Conservation (phyloP, 805 yeast genomes). For the Metschnikowia henanensis region DNA sequence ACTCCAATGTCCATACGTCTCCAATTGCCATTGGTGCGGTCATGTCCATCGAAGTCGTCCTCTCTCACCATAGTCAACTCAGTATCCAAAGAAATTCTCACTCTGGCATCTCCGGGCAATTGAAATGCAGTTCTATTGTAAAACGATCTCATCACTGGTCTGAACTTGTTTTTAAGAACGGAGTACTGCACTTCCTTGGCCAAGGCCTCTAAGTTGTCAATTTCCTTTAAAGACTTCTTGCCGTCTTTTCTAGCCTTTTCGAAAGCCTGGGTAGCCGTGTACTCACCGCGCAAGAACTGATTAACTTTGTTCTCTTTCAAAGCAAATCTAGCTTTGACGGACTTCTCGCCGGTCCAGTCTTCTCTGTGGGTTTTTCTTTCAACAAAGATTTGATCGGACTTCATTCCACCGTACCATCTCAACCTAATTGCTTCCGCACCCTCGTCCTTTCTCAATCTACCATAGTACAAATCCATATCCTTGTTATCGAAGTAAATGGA, state of each 20-base stretch:
- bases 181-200: constrained; percentile 94
- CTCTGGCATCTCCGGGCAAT: constrained; percentile 98
- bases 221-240: constrained; percentile 81
- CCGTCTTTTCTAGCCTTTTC: constrained; percentile 93
- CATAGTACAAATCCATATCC: constrained; percentile 87
- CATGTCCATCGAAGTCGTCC: constrained; percentile 91
- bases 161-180: constrained; percentile 73
- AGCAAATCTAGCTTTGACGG: constrained; percentile 97
- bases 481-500: constrained; percentile 94
- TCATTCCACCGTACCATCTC: constrained; percentile 99
- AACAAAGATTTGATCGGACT: constrained; percentile 85
- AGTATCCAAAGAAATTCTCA: constrained; percentile 96
- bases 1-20: constrained; percentile 98
- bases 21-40: constrained; percentile 93
- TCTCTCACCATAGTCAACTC: constrained; percentile 98
- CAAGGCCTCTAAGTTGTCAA: constrained; percentile 87
- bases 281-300: constrained; percentile 77
- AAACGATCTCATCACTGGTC: constrained; percentile 95
- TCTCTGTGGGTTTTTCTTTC: constrained; percentile 98
- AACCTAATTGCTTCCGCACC: constrained; percentile 99
- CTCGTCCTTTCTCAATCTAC: constrained; percentile 92
- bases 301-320: constrained; percentile 90
- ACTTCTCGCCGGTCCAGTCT: constrained; percentile 99
- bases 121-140: constrained; percentile 99
- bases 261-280: constrained; percentile 85